Conservation (phyloP, 148 eudicot species). For the Vaccinium vitisidaea region DNA sequence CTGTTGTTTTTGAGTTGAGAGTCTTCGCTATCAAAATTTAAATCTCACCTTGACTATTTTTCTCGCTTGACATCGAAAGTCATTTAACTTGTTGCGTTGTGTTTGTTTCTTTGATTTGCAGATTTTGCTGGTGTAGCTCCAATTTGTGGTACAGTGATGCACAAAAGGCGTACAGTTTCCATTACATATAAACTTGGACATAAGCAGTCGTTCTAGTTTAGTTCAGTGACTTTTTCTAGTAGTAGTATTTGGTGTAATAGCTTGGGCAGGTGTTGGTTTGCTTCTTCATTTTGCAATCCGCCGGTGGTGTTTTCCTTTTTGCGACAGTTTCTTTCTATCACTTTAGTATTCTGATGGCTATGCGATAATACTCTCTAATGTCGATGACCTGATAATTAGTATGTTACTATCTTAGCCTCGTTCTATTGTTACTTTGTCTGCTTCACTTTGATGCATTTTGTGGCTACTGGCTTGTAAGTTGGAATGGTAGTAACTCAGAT, state of each 20-base stretch:
- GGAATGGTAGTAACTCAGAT: too few relatives aligned
- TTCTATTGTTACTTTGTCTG: neutral
- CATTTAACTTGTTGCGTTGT: neutral
- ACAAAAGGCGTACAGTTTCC: neutral
- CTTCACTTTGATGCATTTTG: neutral
- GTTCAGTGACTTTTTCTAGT: neutral
- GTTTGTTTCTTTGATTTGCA: neutral
- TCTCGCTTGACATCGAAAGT: too few relatives aligned
- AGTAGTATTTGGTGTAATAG: neutral
- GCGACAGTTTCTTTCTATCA: neutral
- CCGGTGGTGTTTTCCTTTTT: neutral
- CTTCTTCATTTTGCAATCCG: neutral
- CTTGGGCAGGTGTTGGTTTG: neutral
- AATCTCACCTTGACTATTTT: neutral
- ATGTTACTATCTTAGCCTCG: neutral
- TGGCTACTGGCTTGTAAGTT: too few relatives aligned
- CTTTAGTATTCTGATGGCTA: neutral
- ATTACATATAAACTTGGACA: neutral
- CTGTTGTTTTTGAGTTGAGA: neutral
- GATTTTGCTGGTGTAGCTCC: neutral
- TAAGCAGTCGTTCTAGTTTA: neutral
- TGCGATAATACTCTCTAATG: neutral
- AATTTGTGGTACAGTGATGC: neutral
- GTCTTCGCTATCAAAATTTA: too few relatives aligned
- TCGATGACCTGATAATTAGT: neutral